A percentile compares a stretch with the other conserved stretches of the same genome.
phyloP scores from a whole-genome alignment of 1,139 yeast genomes.

The Geotrichum aggregatum region DNA sequence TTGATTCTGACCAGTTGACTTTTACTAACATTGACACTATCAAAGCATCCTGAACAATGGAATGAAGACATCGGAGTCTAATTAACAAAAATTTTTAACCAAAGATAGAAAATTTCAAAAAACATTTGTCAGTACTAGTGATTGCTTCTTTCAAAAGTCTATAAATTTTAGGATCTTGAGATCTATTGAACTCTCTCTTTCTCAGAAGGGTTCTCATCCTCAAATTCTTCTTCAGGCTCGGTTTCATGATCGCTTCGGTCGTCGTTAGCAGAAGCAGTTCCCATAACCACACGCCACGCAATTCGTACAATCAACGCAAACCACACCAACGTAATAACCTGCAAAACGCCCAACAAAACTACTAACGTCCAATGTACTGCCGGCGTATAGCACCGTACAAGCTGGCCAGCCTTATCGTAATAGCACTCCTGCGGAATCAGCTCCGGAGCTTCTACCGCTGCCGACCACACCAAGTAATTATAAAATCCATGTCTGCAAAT shows the following conservation, averaged over 20 bases:
- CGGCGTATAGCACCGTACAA: constrained; percentile 57
- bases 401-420: constrained; percentile 29
- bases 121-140: no score
- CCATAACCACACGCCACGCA: no score
- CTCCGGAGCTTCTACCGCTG: constrained; percentile 31
- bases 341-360: constrained; percentile 59
- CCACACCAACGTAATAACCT: constrained; percentile 68
- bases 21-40: constrained; percentile 1
- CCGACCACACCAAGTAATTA: constrained; percentile 55
- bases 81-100: neutral
- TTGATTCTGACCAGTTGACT: neutral
- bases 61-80: constrained; percentile 76
- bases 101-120: no score
- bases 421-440: constrained; percentile 30
- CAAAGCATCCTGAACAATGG: constrained; percentile 71
- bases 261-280: constrained; percentile 69
- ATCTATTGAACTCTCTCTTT: neutral
- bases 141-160: no score
- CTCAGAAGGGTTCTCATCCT: neutral
- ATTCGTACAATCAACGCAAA: constrained; percentile 67
- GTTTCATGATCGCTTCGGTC: constrained; percentile 81
- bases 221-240: constrained; percentile 33
- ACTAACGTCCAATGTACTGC: constrained; percentile 50
- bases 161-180: no score
- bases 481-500: constrained; percentile 68